These are phyloP conservation scores for cucumber (Cucumis sativus) DNA, from an alignment of 306 rosid genomes.

Conservation along the genomic window Cucumber_9930_V3 NC_026660.2:12530501-12531000, in stretches of 20 bases:
- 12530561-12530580: neutral
- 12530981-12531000: conserved; percentile 70
- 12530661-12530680: neutral
- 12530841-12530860: conserved; percentile 23
- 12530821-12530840: conserved; percentile 20
- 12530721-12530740: neutral
- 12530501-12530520: no score
- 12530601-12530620: neutral
- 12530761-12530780: neutral
- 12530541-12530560: no score
- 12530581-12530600: neutral
- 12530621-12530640: neutral
- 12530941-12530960: conserved; percentile 75
- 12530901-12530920: conserved; percentile 76
- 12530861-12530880: conserved; percentile 31
- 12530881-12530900: conserved; percentile 34
- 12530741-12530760: neutral
- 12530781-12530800: neutral
- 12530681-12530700: neutral
- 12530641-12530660: neutral
- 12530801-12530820: conserved; percentile 29
- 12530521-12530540: no score
- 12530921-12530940: conserved; percentile 46
- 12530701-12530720: neutral
- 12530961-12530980: conserved; percentile 68